Base-by-base conservation (phyloP, 371 early-diverging fungal genomes). In the Cokeromyces recurvatus region DNA sequence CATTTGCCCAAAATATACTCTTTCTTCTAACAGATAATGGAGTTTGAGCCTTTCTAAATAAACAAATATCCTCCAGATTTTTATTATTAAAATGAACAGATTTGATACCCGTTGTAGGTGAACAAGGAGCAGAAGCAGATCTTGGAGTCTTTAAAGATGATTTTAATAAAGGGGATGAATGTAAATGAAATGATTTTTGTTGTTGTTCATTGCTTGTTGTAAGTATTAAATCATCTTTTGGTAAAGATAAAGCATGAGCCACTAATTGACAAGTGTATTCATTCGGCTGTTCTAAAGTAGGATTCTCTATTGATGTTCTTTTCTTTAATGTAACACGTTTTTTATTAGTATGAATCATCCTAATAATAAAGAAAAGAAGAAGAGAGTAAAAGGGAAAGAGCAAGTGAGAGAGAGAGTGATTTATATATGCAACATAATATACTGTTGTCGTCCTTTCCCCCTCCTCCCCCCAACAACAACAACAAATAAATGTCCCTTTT, bases 31-130 rank as follows among this genome's bases (percentile, higher is more conserved):
- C 51, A 15, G 60, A 24, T 0, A 46, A 46, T 0, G 60, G 60
- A 38, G 60, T 55, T 37, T 60, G 55, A 3, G 55, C 55, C 24
- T 60, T 60, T 51, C 46, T 54, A 20, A 60, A 60, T 22, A 55
- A 44, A 21, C 60, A 60, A 16, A 60, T 38, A 22, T 54, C 43
- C 25, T 60, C 60, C 4, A 59, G 36, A 11, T 54, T 43, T 19
- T 47, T 32, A n/a, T 38, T 35, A 41, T 51, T 37, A 32, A 60
- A 60, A 12, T 51, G 51, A 21, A 60, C 60, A 27, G 60, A 48
- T 32, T 60, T 60, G 35, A 44, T 29, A 11, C 43, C 43, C 11
- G 43, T 38, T 21, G 51, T 44, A 47, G 54, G 55, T 2, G 50
- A 43, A 25, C 55, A 54, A 38, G 60, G 51, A n/a, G 59, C 53